phyloP scores from a whole-genome alignment of 371 early-diverging fungal genomes.

The Lichtheimia hyalospora region DNA sequence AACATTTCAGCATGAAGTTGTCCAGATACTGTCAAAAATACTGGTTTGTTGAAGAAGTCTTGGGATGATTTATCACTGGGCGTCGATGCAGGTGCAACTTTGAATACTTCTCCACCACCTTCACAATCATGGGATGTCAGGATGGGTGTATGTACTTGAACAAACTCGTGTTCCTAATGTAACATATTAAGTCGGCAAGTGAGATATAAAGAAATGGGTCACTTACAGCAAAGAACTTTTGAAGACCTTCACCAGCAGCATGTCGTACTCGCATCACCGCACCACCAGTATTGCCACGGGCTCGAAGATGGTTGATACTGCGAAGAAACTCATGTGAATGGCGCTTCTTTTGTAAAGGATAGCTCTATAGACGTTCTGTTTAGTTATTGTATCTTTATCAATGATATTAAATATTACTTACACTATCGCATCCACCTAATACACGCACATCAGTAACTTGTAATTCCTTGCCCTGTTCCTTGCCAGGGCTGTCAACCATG shows the following conservation, averaged over 20 bases:
- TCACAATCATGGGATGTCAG: constrained; percentile 91
- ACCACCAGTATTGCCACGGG: constrained; percentile 75
- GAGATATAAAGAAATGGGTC: not conserved
- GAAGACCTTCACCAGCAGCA: constrained; percentile 65
- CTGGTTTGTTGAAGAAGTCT: constrained; percentile 77
- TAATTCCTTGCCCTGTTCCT: constrained; percentile 75
- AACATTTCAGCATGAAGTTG: constrained; percentile 89
- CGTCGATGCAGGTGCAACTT: constrained; percentile 33
- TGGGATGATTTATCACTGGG: constrained; percentile 26
- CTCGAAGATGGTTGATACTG: constrained; percentile 76
- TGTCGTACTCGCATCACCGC: constrained; percentile 74
- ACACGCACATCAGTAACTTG: constrained; percentile 58
- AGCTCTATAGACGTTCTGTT: constrained; percentile 43
- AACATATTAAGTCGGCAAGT: not conserved
- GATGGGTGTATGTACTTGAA: constrained; percentile 83
- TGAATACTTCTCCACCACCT: constrained; percentile 91
- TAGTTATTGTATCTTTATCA: not conserved
- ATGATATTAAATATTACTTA: constrained; percentile 11
- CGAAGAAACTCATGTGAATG: constrained; percentile 82
- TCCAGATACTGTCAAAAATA: constrained; percentile 85
- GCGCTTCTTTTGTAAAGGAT: constrained; percentile 89
- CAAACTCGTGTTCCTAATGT: constrained; percentile 61
- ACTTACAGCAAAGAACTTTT: constrained; percentile 72
- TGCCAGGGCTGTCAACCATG: constrained; percentile 68
- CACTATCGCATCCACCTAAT: constrained; percentile 70